Base-by-base conservation (phyloP, 345 rosid genomes). In the Garcia nutans region DNA sequence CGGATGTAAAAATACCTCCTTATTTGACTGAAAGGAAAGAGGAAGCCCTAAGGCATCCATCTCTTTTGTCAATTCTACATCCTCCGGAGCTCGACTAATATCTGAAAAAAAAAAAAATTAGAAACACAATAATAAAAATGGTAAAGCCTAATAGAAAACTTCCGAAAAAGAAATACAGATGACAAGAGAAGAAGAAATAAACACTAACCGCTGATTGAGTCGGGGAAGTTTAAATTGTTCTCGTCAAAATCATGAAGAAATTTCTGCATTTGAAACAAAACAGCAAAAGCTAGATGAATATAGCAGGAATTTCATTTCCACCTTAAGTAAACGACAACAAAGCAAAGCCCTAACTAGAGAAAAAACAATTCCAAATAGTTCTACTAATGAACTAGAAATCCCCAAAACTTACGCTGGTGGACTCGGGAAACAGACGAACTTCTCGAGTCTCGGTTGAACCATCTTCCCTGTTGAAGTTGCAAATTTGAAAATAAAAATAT, bases 31-130 rank as follows among this genome's bases (percentile, higher is more conserved):
- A 80, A 96, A 96, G 2, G 93, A 80, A 73, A 86, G 75, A 3
- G 99, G 99, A 80, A 96, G 97, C 76, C 96, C 98, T 66, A 90
- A 59, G 33, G 76, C 88, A 49, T 81, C 81, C 97, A 93, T 91
- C 82, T 90, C 88, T 58, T 82, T 72, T 0, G 76, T 63, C 78
- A 88, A 73, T 68, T 84, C 90, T 33, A 75, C 73, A 28, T 90
- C 92, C 76, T 82, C 93, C 4, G 65, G 70, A 16, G 57, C 77
- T 31, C 16, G 54, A 44, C 50, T 72, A 64, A 66, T 54, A 22
- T 85, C 97, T 88, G 65, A 26, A 78, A 75, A 71, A 33, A 71
- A 33, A 50, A 11, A 22, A n/a, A 22, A 77, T 58, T 22, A 54
- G 58, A 10, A 6, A 19, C 58, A 50, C 16, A 50, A 50, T 3